These are phyloP conservation scores for Solanum etuberosum DNA, from an alignment of 257 asterid genomes.

Conservation along the genomic window DNA sequence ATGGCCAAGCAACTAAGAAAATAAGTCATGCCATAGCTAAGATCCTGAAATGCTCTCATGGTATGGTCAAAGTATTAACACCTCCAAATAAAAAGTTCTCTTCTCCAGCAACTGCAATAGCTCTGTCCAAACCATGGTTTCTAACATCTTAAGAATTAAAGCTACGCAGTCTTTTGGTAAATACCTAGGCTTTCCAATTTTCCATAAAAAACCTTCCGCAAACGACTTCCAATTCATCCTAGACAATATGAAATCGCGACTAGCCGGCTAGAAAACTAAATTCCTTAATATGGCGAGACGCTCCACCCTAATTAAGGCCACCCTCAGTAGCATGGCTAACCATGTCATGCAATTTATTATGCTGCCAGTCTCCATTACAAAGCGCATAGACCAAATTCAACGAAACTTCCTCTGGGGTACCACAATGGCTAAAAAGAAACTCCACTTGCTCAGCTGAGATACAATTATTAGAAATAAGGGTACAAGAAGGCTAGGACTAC, in stretches of 20 bases:
- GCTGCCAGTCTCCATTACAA: neutral
- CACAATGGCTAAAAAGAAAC: neutral
- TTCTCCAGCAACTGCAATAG: no score
- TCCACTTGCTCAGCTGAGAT: neutral
- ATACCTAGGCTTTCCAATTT: neutral
- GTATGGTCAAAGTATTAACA: neutral
- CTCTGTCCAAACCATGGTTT: neutral
- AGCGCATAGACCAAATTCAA: neutral
- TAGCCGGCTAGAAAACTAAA: neutral
- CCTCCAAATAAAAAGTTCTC: neutral
- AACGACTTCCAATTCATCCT: neutral
- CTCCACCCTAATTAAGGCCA: neutral
- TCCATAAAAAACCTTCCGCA: no score
- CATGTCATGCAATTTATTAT: neutral
- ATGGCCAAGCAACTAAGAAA: neutral
- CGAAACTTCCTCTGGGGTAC: neutral
- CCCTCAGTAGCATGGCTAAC: neutral
- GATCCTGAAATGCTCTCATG: neutral
- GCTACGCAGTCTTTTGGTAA: no score
- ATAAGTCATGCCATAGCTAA: no score
- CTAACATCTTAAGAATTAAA: neutral
- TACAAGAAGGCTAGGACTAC: neutral
- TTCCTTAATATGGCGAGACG: neutral
- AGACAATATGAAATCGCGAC: neutral
- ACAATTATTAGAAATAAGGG: neutral